These are phyloP conservation scores for Sporodiniella umbellata DNA, from an alignment of 371 early-diverging fungal species.

Conservation along the genomic window DNA sequence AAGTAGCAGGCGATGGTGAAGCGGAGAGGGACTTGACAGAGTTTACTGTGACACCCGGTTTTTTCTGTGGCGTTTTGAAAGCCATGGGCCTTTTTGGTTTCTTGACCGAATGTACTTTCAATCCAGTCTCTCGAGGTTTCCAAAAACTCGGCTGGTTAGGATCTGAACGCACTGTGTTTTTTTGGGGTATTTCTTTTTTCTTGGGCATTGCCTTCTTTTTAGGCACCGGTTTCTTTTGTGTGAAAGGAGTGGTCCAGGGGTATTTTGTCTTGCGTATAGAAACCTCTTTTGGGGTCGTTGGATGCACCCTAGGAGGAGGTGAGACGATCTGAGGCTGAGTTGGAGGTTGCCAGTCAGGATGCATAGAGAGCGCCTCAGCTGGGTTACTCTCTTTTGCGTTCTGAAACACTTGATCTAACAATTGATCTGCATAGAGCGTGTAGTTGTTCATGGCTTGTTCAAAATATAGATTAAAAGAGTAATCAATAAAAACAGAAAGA, in stretches of 20 bases:
- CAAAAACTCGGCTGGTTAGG: slow-evolving; percentile 18
- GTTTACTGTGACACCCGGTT: background rate
- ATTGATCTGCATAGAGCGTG: slow-evolving; percentile 14
- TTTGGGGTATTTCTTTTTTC: background rate
- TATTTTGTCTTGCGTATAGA: background rate
- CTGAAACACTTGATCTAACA: slow-evolving; percentile 12
- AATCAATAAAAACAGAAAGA: too few species aligned
- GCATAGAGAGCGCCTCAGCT: background rate
- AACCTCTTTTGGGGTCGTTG: background rate
- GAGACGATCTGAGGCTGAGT: background rate
- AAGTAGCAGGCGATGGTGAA: background rate
- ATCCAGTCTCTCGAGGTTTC: slow-evolving; percentile 16
- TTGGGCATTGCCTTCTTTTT: background rate
- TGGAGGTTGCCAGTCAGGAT: background rate
- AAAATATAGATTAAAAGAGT: background rate
- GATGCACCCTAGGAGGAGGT: background rate
- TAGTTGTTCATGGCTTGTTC: background rate
- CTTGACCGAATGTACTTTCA: slow-evolving; percentile 7
- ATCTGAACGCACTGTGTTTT: background rate
- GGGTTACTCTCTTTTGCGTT: slow-evolving; percentile 9
- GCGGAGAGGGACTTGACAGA: background rate
- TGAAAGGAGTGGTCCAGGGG: background rate
- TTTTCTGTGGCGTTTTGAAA: slow-evolving; percentile 14
- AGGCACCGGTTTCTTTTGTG: background rate
- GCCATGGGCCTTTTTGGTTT: slow-evolving; percentile 19